Evolutionary conservation across 1,284 basidiomycete species (phyloP).

Genomic region (Phylloboletellus chloephorus): DNA sequence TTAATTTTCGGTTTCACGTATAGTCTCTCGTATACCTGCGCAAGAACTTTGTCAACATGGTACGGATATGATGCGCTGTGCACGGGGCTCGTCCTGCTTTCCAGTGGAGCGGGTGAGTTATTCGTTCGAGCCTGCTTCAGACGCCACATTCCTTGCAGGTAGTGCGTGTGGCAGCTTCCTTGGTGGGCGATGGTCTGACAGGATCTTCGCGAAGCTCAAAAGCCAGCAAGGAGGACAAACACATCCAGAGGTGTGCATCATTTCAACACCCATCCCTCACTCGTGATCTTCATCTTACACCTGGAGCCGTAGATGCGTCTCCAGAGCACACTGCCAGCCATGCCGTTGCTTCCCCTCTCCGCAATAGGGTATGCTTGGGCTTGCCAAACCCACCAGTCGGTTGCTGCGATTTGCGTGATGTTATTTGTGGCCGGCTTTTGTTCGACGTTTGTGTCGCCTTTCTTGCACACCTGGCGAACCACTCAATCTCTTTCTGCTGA

Average conservation of each 20-base stretch:
- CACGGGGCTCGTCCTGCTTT: conserved; percentile 72
- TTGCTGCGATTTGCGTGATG: conserved; percentile 59
- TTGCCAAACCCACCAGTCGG: conserved; percentile 56
- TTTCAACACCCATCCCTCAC: neutral
- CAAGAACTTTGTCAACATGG: conserved; percentile 59
- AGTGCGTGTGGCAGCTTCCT: conserved; percentile 64
- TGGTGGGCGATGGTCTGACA: conserved; percentile 80
- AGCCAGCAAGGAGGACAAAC: conserved; percentile 54
- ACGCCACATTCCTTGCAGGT: conserved; percentile 36
- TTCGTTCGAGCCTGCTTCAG: neutral
- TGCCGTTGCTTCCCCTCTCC: conserved; percentile 52
- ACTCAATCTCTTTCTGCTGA: conserved; percentile 4
- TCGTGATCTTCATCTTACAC: neutral
- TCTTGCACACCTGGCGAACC: neutral
- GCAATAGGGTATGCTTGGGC: conserved; percentile 77
- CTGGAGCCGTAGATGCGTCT: conserved; percentile 59
- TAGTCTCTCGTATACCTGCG: conserved; percentile 66
- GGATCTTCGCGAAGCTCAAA: conserved; percentile 50
- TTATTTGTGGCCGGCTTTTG: conserved; percentile 65
- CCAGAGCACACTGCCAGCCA: conserved; percentile 52
- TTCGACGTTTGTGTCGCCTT: conserved; percentile 30
- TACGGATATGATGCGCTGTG: conserved; percentile 70
- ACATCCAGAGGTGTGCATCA: conserved; percentile 55
- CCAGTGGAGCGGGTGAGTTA: conserved; percentile 61
- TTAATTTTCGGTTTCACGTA: conserved; percentile 68